Base-by-base conservation (phyloP, 331 rosid species). In the Spiraea crenata region DNA sequence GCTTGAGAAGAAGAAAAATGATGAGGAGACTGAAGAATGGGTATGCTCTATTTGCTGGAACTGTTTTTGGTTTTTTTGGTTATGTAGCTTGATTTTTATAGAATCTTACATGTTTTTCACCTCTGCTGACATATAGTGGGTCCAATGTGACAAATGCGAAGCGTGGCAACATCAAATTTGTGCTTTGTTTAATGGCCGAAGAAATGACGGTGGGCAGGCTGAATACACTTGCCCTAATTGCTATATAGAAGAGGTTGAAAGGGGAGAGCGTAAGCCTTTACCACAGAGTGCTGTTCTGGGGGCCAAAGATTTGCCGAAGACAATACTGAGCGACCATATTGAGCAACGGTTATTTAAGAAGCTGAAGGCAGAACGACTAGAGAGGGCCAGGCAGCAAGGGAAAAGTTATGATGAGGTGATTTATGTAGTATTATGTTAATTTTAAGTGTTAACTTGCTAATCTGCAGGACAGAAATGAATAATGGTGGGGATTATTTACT, bases 101-200 rank as follows among this genome's bases (percentile, higher is more conserved):
- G 58, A 34, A 74, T 82, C 63, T 84, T 52, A 55, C 31, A 25
- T 74, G 47, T 68, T 51, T 70, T 67, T 69, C 61, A 52, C 57
- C 14, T 52, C 61, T 80, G 49, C 52, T 63, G 46, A 16, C 67
- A 49, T 84, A 78, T 87, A 95, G 99, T 95, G 98, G 98, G 99
- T 95, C 81, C 99, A 91, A 85, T 95, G 99, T 81, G 99, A 95
- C 83, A 95, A 91, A 82, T 95, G 99, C 65, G 98, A 95, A 85
- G 99, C 98, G 46, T 95, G 99, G 98, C 99, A 95, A 60, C 99
- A 95, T 80, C 99, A 95, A 82, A 89, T 95, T 67, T 95, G 99
- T 82, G 98, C 96, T 73, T 76, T 95, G 75, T 95, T 95, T 83
- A 95, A 95, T 82, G 99, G 96, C 55, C 82, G 96, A 75, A 89